A percentile compares a stretch with the other conserved stretches of the same genome.
Evolutionary conservation across 345 rosid species (phyloP).

Genomic region (Conringia planisiliqua): DNA sequence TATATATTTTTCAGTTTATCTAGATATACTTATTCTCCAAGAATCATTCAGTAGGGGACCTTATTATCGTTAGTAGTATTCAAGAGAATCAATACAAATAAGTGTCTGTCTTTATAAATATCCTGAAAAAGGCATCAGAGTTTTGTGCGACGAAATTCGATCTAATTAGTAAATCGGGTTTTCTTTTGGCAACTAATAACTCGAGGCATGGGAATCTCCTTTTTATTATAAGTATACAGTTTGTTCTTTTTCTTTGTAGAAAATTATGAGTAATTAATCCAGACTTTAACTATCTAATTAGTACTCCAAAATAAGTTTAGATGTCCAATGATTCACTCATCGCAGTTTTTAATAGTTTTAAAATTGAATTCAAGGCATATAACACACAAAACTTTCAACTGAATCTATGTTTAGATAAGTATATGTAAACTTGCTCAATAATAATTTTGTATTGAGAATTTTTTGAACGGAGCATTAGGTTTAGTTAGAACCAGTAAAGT

Average conservation of each 20-base stretch:
- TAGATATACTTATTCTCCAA: neutral
- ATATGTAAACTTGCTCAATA: neutral
- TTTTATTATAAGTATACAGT: no score
- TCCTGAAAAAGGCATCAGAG: neutral
- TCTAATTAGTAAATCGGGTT: neutral
- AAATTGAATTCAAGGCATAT: no score
- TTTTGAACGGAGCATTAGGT: neutral
- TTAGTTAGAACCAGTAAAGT: neutral
- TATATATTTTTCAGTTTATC: neutral
- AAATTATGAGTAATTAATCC: no score
- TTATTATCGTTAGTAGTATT: neutral
- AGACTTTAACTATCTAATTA: no score
- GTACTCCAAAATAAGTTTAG: no score
- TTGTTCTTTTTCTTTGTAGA: no score
- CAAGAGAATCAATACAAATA: neutral
- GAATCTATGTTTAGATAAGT: no score
- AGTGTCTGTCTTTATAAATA: neutral
- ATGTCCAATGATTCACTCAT: no score
- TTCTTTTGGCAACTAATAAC: neutral
- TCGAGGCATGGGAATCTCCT: neutral
- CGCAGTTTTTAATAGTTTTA: no score
- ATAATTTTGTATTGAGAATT: neutral
- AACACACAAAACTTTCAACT: no score
- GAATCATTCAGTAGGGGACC: slow-evolving; percentile 22
- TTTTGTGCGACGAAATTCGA: neutral